These are phyloP conservation scores for Boechera divaricarpa DNA, from an alignment of 345 rosid species.

Conservation along the genomic window DNA sequence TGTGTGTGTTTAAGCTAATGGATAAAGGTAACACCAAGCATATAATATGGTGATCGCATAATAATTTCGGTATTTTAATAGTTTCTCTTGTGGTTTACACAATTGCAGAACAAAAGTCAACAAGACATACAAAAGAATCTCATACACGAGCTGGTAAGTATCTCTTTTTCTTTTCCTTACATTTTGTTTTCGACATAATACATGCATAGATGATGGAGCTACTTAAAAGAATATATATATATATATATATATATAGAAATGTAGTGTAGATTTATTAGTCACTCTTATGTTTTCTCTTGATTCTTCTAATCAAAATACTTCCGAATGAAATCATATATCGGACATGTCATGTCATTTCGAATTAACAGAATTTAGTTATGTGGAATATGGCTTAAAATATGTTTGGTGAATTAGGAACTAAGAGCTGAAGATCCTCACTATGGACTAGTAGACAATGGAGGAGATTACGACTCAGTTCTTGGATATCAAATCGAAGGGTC, in stretches of 20 bases:
- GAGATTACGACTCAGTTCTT: conserved; percentile 55
- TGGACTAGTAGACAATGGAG: conserved; percentile 67
- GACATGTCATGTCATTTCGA: neutral
- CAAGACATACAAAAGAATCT: conserved; percentile 54
- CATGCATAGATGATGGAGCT: neutral
- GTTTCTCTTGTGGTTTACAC: conserved; percentile 24
- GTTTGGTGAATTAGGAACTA: conserved; percentile 43
- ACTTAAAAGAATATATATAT: neutral
- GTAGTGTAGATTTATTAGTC: neutral
- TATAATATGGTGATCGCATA: conserved; percentile 6
- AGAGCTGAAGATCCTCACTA: conserved; percentile 67
- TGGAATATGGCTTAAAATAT: neutral
- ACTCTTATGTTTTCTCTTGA: conserved; percentile 5
- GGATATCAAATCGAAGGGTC: conserved; percentile 54
- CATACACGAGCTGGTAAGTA: conserved; percentile 52
- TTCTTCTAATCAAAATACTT: neutral
- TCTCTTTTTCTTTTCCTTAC: conserved; percentile 9
- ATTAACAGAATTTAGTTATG: neutral
- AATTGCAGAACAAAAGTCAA: conserved; percentile 60
- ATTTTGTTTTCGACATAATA: neutral
- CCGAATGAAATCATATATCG: neutral
- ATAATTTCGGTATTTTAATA: conserved; percentile 20
- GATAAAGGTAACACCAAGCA: conserved; percentile 16
- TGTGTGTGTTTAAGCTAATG: conserved; percentile 16
- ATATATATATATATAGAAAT: neutral